Evolutionary conservation across 768 basidiomycete genomes (phyloP).

Genomic region (Boletus vermiculosoides): DNA sequence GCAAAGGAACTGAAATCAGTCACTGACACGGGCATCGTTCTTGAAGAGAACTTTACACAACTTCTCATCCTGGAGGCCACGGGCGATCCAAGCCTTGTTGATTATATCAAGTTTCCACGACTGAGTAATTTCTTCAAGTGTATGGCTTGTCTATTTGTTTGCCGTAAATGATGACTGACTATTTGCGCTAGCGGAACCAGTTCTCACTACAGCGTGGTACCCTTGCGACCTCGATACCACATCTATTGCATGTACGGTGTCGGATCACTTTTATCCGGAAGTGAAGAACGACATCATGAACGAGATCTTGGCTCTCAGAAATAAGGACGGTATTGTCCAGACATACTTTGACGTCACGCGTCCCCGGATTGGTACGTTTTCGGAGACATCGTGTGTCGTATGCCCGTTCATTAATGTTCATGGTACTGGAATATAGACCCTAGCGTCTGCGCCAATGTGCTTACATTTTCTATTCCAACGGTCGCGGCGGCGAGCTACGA

Average conservation of each 20-base stretch:
- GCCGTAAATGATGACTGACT: not conserved
- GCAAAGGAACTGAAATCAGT: slow-evolving; percentile 20
- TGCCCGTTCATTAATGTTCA: not conserved
- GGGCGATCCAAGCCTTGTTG: slow-evolving; percentile 17
- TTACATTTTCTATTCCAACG: slow-evolving; percentile 24
- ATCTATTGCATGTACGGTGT: slow-evolving; percentile 20
- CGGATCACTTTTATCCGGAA: slow-evolving; percentile 9
- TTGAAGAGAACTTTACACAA: slow-evolving; percentile 24
- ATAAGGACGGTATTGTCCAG: slow-evolving; percentile 21
- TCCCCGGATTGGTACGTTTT: slow-evolving; percentile 20
- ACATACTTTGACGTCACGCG: slow-evolving; percentile 20
- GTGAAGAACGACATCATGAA: slow-evolving; percentile 24
- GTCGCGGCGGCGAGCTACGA: slow-evolving; percentile 14
- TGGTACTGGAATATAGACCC: slow-evolving; percentile 5
- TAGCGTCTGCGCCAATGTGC: slow-evolving; percentile 17
- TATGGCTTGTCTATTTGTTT: not conserved
- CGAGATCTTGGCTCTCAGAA: slow-evolving; percentile 11
- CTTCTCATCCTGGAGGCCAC: slow-evolving; percentile 21
- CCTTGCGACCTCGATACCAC: slow-evolving; percentile 23
- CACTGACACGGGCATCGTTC: slow-evolving; percentile 6
- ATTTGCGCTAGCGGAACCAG: slow-evolving; percentile 1
- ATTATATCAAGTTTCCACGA: slow-evolving; percentile 18
- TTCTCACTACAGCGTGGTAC: slow-evolving; percentile 15
- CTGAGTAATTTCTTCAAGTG: slow-evolving; percentile 24
- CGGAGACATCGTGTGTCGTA: not conserved